Evolutionary conservation across 306 rosid genomes (phyloP).

Genomic region (Hippophae gyantsensis): DNA sequence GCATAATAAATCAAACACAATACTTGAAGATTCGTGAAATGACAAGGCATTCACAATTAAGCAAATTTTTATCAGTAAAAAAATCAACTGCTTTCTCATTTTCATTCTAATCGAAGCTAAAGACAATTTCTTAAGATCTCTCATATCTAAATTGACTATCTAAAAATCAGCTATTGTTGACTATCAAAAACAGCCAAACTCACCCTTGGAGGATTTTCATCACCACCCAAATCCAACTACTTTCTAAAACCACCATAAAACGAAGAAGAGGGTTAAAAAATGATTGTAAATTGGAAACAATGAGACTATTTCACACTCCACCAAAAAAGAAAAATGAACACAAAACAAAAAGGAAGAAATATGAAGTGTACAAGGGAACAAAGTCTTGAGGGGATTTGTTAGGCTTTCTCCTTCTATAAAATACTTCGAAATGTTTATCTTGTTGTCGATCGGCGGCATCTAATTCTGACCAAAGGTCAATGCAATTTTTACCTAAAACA

Average conservation of each 20-base stretch:
- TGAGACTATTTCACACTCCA: no score
- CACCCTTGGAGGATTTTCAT: constrained; percentile 22
- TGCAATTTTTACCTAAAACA: constrained; percentile 19
- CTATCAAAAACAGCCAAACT: constrained; percentile 31
- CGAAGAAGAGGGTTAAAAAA: background rate
- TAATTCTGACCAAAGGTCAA: constrained; percentile 55
- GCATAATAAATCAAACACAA: constrained; percentile 21
- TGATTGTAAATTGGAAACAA: background rate
- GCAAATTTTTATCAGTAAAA: constrained; percentile 40
- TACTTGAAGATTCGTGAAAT: constrained; percentile 64
- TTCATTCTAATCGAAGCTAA: constrained; percentile 15
- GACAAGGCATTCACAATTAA: constrained; percentile 29
- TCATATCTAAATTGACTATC: constrained; percentile 25
- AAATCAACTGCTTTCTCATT: constrained; percentile 42
- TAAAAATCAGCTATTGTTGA: background rate
- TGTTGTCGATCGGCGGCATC: constrained; percentile 18
- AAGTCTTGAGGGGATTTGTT: constrained; percentile 14
- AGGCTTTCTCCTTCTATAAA: constrained; percentile 56
- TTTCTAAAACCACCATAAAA: constrained; percentile 23
- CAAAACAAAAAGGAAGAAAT: background rate
- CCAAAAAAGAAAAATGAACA: background rate
- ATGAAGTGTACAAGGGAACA: constrained; percentile 26
- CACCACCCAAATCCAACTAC: constrained; percentile 12
- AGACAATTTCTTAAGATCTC: constrained; percentile 33
- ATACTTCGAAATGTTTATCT: constrained; percentile 22